These are phyloP conservation scores for Annulohypoxylon nitens DNA, from an alignment of 495 filamentous ascomycete genomes.

Conservation along the genomic window DNA sequence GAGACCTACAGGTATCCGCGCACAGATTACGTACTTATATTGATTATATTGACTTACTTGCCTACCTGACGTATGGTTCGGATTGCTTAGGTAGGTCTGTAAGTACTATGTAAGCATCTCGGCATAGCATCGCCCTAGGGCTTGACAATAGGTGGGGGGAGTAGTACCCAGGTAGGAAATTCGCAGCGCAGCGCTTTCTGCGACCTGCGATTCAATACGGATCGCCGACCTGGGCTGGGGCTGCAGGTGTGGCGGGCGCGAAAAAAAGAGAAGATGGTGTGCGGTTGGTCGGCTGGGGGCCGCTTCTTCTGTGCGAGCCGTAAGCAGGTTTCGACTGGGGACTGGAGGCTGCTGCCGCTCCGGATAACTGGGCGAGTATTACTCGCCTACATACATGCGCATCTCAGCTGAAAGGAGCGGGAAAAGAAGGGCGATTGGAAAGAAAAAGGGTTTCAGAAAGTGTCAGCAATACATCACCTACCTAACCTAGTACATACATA, in stretches of 20 bases:
- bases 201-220: neutral
- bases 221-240: constrained; percentile 1
- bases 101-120: neutral
- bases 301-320: neutral
- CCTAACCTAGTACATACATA: neutral
- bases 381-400: neutral
- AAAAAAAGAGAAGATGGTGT: constrained; percentile 10
- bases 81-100: neutral
- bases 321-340: constrained; percentile 35
- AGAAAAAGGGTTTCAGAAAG: neutral
- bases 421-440: neutral
- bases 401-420: constrained; percentile 2
- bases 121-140: neutral
- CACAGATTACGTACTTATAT: neutral
- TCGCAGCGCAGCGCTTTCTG: neutral
- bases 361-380: neutral
- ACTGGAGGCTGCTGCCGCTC: constrained; percentile 34
- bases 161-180: neutral
- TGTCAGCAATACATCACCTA: neutral
- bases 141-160: neutral
- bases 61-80: neutral
- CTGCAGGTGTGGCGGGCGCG: constrained; percentile 4
- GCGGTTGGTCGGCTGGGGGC: constrained; percentile 25
- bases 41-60: neutral
- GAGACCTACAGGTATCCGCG: constrained; percentile 6